Evolutionary conservation across 2,329 filamentous ascomycete genomes (phyloP).

Genomic region (Aureobasidium sp.): DNA sequence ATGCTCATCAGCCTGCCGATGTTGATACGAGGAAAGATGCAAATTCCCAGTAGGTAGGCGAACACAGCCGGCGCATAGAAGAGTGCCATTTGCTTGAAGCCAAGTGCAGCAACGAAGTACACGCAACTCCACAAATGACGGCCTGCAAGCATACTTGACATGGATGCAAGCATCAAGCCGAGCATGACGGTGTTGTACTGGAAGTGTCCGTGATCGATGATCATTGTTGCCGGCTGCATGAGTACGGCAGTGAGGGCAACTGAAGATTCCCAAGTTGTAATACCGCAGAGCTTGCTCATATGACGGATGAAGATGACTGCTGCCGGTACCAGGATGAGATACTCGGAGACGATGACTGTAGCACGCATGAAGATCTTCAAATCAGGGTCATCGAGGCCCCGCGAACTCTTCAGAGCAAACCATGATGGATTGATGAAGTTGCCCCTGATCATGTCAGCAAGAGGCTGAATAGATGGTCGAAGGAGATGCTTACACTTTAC

Average conservation of each 20-base stretch:
- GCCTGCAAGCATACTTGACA: conserved; percentile 82
- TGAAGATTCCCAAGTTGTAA: conserved; percentile 73
- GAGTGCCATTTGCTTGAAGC: conserved; percentile 98
- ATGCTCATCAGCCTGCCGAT: conserved; percentile 65
- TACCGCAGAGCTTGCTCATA: conserved; percentile 66
- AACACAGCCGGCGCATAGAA: conserved; percentile 95
- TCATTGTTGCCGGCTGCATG: conserved; percentile 82
- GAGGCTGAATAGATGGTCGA: neutral
- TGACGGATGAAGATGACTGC: conserved; percentile 77
- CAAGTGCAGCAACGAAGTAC: conserved; percentile 89
- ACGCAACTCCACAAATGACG: conserved; percentile 81
- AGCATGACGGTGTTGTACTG: conserved; percentile 99
- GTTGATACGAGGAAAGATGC: conserved; percentile 67
- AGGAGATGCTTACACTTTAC: conserved; percentile 55
- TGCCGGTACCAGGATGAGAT: conserved; percentile 80
- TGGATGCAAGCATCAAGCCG: conserved; percentile 74
- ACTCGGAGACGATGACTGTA: conserved; percentile 85
- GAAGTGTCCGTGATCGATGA: conserved; percentile 93
- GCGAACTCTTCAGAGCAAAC: conserved; percentile 80
- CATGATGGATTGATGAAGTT: conserved; percentile 69
- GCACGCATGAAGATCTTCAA: conserved; percentile 96
- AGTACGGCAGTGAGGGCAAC: conserved; percentile 84
- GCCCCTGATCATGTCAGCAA: conserved; percentile 45
- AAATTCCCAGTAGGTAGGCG: conserved; percentile 80
- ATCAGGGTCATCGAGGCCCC: conserved; percentile 67